These are phyloP conservation scores for Macrolepiota albuminosa DNA, from an alignment of 768 basidiomycete genomes.

Conservation along the genomic window DNA sequence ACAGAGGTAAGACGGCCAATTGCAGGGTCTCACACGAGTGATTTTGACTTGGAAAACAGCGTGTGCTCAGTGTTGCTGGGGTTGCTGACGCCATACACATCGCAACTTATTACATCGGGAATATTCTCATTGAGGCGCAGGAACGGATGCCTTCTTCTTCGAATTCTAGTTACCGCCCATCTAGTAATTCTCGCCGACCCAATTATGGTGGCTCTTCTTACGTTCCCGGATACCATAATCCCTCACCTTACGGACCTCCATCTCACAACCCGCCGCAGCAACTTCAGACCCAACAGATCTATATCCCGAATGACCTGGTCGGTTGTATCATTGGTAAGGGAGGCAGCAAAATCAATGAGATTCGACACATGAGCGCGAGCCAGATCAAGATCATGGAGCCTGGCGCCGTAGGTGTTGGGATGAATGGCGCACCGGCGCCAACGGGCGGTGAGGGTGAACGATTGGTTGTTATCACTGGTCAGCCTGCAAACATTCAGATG, in stretches of 20 bases:
- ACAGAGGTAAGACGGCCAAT: constrained; percentile 69
- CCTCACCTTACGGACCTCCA: constrained; percentile 39
- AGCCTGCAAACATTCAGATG: constrained; percentile 91
- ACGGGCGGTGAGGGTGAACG: constrained; percentile 83
- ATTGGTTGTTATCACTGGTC: constrained; percentile 95
- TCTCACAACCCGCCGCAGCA: constrained; percentile 64
- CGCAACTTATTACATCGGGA: constrained; percentile 98
- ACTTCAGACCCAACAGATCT: constrained; percentile 95
- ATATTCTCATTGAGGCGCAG: constrained; percentile 91
- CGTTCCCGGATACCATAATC: constrained; percentile 59
- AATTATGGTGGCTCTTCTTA: constrained; percentile 56
- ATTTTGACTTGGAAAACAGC: constrained; percentile 42
- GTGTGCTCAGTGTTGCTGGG: constrained; percentile 95
- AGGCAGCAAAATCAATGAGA: constrained; percentile 98
- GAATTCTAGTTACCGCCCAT: constrained; percentile 65
- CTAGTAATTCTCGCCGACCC: constrained; percentile 47
- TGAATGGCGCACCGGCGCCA: constrained; percentile 65
- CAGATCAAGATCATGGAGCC: constrained; percentile 99
- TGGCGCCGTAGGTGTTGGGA: constrained; percentile 66
- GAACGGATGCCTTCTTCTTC: constrained; percentile 73
- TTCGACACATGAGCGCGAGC: constrained; percentile 90
- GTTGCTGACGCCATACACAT: constrained; percentile 99
- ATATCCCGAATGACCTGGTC: constrained; percentile 95
- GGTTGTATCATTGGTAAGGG: constrained; percentile 98
- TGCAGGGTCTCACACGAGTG: neutral